Conservation (phyloP, 148 eudicot genomes). For the Fagopyrum homotropicum region DNA sequence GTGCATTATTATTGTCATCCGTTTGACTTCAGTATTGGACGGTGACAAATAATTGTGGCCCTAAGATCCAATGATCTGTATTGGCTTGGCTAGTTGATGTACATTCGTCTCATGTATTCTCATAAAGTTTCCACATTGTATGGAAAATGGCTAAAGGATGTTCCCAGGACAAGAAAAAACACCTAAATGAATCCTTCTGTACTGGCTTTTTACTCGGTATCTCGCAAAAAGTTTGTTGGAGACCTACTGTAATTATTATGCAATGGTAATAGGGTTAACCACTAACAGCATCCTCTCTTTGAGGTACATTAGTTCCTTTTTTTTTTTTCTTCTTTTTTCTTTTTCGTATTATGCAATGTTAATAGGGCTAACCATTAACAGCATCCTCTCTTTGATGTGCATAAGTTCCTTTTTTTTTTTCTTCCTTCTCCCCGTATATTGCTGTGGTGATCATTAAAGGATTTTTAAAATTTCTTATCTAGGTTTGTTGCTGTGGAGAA, state of each 20-base stretch:
- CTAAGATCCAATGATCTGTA: not conserved
- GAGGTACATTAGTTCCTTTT: not conserved
- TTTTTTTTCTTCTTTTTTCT: not conserved
- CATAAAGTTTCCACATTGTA: not conserved
- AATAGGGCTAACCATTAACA: not conserved
- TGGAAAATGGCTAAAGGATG: not conserved
- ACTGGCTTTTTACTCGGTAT: not conserved
- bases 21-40: not conserved
- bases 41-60: not conserved
- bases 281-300: not conserved
- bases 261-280: not conserved
- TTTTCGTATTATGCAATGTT: not conserved
- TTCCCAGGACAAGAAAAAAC: too few relatives aligned
- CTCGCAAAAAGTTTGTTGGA: not conserved
- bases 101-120: not conserved
- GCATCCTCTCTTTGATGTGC: not conserved
- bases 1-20: not conserved
- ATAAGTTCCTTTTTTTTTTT: not conserved
- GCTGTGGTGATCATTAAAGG: not conserved
- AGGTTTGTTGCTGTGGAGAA: constrained; percentile 95
- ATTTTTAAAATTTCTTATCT: not conserved
- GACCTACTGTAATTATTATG: not conserved
- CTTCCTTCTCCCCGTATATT: not conserved
- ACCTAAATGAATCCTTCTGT: too few relatives aligned
- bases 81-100: not conserved